Conservation (phyloP, 441 rosid genomes). For the Metrosideros polymorpha region DNA sequence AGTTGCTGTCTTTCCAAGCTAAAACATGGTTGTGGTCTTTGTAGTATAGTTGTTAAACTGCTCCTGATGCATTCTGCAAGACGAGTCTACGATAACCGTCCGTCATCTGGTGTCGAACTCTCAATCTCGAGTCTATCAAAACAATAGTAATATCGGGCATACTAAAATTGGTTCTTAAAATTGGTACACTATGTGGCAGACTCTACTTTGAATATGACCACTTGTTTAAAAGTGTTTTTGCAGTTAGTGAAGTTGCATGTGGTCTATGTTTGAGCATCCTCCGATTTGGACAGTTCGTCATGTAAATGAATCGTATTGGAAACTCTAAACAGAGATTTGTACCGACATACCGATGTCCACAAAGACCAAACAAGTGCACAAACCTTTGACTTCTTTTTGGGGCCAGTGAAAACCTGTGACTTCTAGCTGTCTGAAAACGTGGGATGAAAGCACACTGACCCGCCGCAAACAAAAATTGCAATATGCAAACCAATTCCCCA, state of each 20-base stretch:
- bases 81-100: not conserved
- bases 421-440: not conserved
- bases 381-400: not conserved
- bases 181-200: not conserved
- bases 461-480: not conserved
- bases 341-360: not conserved
- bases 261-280: not conserved
- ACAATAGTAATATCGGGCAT: not conserved
- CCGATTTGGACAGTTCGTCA: not conserved
- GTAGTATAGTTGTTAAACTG: not conserved
- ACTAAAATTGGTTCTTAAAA: not conserved
- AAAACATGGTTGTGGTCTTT: not conserved
- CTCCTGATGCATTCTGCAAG: not conserved
- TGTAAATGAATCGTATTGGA: not conserved
- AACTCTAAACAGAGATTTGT: not conserved
- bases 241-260: not conserved
- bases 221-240: not conserved
- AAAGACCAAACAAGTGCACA: not conserved
- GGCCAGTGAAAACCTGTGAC: not conserved
- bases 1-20: not conserved
- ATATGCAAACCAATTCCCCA: not conserved
- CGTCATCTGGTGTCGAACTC: not conserved
- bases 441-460: not conserved
- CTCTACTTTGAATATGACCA: not conserved
- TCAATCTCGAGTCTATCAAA: not conserved